Evolutionary conservation across 1,139 yeast species (phyloP), one percentile per base, ranked within the genome.

Genomic region (Geotrichum phurueaensis): DNA sequence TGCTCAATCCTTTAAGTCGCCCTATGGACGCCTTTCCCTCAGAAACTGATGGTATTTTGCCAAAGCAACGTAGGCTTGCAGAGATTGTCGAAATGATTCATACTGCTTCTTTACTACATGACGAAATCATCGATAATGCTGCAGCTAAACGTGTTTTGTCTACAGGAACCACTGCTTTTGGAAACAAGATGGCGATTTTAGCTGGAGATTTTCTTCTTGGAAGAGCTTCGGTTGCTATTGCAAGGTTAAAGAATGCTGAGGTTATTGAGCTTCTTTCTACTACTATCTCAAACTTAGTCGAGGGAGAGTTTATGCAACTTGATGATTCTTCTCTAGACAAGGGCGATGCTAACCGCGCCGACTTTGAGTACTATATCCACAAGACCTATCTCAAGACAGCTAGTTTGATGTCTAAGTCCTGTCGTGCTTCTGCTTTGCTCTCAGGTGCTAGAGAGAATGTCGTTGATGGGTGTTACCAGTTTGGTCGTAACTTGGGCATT

Each of bases 51-150:
- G 69, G 84, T 81, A 90, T 94, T 59, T 78, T 92, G 63, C 98
- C 99, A 54, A 92, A 94, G 67, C 99, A 94, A 75, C 81, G 98
- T 66, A 81, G 99, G 62, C 79, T 94, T 62, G 99, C 99, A 0
- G 99, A 94, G 75, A 92, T 94, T 68, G 97, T 94, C n/a, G 99
- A 94, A 75, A 90, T 94, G 97, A 94, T 94, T 65, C 99, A 95
- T 73, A 94, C 99, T 1, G 98, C 99, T 1, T 87, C 96, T 13
- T 77, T 94, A 65, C 81, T 94, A 59, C 99, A 94, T 73, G 99
- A 94, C 75, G 99, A 94, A 73, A 98, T 94, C 63, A 92, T 95
- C 69, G 99, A 94, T 75, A 83, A 87, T 69, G 87, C 97, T 0
- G 97, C 90, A 69, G 81, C 94, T 31, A 82, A 99, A 72, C 81